Percentiles rank a stretch among this genome's conserved stretches.
phyloP scores from a whole-genome alignment of 805 yeast species.

The Tetrapisispora arboricola region DNA sequence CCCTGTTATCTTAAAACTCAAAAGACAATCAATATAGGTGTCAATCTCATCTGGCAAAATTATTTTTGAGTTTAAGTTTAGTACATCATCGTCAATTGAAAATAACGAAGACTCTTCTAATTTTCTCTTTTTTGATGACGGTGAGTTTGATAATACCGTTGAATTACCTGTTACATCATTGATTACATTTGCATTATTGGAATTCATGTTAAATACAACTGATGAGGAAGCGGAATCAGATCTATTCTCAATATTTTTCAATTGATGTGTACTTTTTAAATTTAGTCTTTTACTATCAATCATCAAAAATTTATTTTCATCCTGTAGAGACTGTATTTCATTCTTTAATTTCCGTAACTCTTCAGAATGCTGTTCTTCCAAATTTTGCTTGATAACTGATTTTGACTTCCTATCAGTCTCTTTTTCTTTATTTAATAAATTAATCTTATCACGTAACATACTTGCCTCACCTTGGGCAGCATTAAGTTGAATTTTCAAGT shows the following conservation, averaged over 20 bases:
- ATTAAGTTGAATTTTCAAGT: slow-evolving; percentile 26
- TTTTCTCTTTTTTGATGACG: slow-evolving; percentile 9
- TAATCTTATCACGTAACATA: slow-evolving; percentile 56
- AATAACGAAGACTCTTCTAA: not conserved
- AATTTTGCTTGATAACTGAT: slow-evolving; percentile 18
- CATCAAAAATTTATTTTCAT: slow-evolving; percentile 45
- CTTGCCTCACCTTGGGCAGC: slow-evolving; percentile 73
- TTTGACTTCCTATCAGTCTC: slow-evolving; percentile 31
- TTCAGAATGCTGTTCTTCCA: slow-evolving; percentile 14
- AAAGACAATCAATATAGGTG: slow-evolving; percentile 17
- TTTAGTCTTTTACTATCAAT: slow-evolving; percentile 35
- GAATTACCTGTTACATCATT: slow-evolving; percentile 7
- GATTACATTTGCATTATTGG: not conserved
- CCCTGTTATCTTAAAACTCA: slow-evolving; percentile 19
- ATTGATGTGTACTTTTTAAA: slow-evolving; percentile 1
- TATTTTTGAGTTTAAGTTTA: slow-evolving; percentile 13
- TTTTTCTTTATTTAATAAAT: slow-evolving; percentile 34
- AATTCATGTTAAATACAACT: not conserved
- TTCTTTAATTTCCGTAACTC: slow-evolving; percentile 34
- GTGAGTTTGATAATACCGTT: slow-evolving; percentile 5
- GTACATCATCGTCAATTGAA: not conserved
- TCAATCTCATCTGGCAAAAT: slow-evolving; percentile 18
- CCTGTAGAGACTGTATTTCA: slow-evolving; percentile 36
- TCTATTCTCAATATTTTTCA: not conserved
- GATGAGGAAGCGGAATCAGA: not conserved